These are phyloP conservation scores for Conticribra guillardii DNA, from an alignment of 108 stramenopile genomes.

Conservation along the genomic window DNA sequence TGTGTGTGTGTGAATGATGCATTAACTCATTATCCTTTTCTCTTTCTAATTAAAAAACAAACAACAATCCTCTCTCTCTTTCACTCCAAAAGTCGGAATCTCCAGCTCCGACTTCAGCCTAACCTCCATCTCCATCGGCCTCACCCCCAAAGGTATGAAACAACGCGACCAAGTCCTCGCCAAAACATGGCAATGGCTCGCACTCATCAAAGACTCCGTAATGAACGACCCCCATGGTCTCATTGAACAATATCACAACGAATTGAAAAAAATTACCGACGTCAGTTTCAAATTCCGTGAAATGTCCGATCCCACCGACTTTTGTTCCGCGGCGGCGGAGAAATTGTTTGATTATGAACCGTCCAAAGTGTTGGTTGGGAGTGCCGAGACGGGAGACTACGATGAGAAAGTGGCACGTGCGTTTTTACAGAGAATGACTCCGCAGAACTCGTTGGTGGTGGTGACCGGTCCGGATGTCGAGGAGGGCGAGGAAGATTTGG, in stretches of 20 bases:
- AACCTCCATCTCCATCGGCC: constrained; percentile 67
- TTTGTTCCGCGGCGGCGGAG: constrained; percentile 78
- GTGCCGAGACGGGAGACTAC: constrained; percentile 54
- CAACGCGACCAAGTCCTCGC: constrained; percentile 73
- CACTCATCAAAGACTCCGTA: constrained; percentile 64
- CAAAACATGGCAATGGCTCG: constrained; percentile 82
- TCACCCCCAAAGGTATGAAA: constrained; percentile 84
- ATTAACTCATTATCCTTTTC: too few relatives aligned
- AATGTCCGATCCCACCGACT: constrained; percentile 82
- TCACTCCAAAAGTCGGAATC: background rate
- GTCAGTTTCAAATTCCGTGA: constrained; percentile 80
- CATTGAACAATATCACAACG: constrained; percentile 75
- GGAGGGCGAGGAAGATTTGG: constrained; percentile 46
- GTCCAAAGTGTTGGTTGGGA: constrained; percentile 58
- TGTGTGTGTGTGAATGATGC: too few relatives aligned
- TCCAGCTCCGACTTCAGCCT: constrained; percentile 71
- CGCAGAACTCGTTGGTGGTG: constrained; percentile 74
- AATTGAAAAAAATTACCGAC: constrained; percentile 68
- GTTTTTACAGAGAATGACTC: constrained; percentile 76
- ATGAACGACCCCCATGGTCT: constrained; percentile 51
- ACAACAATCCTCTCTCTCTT: background rate
- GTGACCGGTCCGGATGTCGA: constrained; percentile 63
- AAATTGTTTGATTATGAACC: constrained; percentile 72
- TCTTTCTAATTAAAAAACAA: too few relatives aligned
- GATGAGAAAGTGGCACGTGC: constrained; percentile 63